These are phyloP conservation scores for Didymella glomerata DNA, from an alignment of 2,329 filamentous ascomycete species.

Conservation along the genomic window DNA sequence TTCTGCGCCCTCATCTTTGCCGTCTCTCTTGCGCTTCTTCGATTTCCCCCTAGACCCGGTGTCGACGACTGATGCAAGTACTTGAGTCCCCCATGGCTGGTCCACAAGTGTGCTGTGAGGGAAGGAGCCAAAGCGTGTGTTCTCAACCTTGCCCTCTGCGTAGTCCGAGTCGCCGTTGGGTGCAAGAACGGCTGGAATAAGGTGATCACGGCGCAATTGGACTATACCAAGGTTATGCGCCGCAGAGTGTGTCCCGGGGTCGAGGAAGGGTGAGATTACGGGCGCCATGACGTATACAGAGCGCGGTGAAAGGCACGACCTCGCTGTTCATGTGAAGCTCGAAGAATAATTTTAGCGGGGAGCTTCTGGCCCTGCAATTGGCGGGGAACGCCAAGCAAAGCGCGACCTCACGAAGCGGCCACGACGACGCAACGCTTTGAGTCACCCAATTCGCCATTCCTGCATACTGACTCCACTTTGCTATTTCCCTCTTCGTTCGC, in stretches of 20 bases:
- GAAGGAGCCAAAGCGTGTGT: slow-evolving; percentile 89
- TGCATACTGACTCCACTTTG: slow-evolving; percentile 18
- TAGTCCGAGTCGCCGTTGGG: slow-evolving; percentile 52
- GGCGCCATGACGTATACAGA: slow-evolving; percentile 32
- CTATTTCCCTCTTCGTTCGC: slow-evolving; percentile 25
- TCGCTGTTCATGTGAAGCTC: slow-evolving; percentile 10
- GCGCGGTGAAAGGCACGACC: not conserved
- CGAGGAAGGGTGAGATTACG: slow-evolving; percentile 76
- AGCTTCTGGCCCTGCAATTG: slow-evolving; percentile 38
- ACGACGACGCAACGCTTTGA: slow-evolving; percentile 28
- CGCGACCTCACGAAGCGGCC: slow-evolving; percentile 37
- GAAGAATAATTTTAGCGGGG: slow-evolving; percentile 32
- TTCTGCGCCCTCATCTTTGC: slow-evolving; percentile 40
- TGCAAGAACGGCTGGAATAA: slow-evolving; percentile 73
- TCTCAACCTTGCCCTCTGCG: slow-evolving; percentile 66
- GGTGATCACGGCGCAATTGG: slow-evolving; percentile 86
- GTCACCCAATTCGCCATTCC: slow-evolving; percentile 20
- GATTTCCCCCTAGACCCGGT: slow-evolving; percentile 83
- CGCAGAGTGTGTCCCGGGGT: slow-evolving; percentile 69
- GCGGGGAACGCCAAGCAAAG: slow-evolving; percentile 32
- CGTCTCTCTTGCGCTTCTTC: slow-evolving; percentile 59
- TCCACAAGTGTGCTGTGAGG: slow-evolving; percentile 65
- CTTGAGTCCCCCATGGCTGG: slow-evolving; percentile 89
- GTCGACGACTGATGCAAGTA: slow-evolving; percentile 87
- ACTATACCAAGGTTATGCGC: slow-evolving; percentile 79